Evolutionary conservation across 768 basidiomycete genomes (phyloP).

Genomic region (button mushroom (Agaricus bisporus)): DNA sequence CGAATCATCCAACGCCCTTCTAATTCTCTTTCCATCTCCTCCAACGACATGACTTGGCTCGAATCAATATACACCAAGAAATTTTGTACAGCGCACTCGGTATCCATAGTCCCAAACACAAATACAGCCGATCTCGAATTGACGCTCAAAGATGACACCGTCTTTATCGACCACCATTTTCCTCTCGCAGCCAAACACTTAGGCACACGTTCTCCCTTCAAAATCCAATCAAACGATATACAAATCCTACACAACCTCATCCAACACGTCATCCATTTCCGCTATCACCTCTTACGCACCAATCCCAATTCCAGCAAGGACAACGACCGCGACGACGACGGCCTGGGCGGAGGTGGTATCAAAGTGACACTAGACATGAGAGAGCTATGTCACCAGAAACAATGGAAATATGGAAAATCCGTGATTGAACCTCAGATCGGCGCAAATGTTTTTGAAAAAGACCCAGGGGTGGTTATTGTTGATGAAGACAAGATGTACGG

Average conservation of each 20-base stretch:
- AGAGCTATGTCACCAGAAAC: conserved; percentile 17
- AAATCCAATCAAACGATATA: conserved; percentile 10
- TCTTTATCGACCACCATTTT: conserved; percentile 21
- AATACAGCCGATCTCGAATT: conserved; percentile 17
- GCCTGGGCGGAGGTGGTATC: background rate
- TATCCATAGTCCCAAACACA: conserved; percentile 14
- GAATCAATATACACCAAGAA: conserved; percentile 16
- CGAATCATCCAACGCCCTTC: conserved; percentile 15
- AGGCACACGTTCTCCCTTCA: conserved; percentile 15
- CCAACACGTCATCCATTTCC: conserved; percentile 18
- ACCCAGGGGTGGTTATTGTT: conserved; percentile 21
- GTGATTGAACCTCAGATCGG: conserved; percentile 17
- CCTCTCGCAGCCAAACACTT: conserved; percentile 16
- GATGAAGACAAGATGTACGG: conserved; percentile 13
- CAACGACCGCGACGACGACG: background rate
- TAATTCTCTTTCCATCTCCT: conserved; percentile 18
- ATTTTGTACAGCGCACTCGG: conserved; percentile 5
- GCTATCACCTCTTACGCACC: conserved; percentile 22
- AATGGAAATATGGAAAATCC: conserved; percentile 15
- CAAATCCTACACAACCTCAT: conserved; percentile 16
- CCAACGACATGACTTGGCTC: conserved; percentile 21
- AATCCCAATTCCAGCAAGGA: conserved; percentile 13
- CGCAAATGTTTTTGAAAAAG: conserved; percentile 22
- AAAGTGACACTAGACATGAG: conserved; percentile 26
- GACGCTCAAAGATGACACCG: conserved; percentile 11